phyloP scores from a whole-genome alignment of 2,329 filamentous ascomycete genomes.

The Colletotrichum sp. region DNA sequence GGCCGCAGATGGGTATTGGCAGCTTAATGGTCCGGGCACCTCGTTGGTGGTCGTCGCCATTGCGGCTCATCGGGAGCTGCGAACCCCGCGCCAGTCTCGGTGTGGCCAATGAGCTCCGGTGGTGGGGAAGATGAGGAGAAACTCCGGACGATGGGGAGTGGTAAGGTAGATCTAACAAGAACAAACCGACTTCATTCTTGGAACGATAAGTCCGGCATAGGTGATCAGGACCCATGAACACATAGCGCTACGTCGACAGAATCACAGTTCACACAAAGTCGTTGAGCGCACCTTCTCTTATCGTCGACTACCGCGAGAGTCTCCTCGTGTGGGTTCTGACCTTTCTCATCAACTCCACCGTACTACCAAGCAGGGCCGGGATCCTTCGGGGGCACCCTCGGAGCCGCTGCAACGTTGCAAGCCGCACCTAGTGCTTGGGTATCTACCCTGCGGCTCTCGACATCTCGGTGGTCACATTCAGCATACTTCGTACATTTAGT shows the following conservation, averaged over 20 bases:
- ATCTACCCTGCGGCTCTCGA: neutral
- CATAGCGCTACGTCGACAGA: neutral
- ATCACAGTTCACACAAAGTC: neutral
- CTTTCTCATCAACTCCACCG: neutral
- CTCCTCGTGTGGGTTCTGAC: neutral
- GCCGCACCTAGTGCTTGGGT: neutral
- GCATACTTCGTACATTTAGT: neutral
- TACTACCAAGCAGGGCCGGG: neutral
- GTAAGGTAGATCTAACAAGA: neutral
- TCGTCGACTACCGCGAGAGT: neutral
- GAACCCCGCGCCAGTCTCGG: neutral
- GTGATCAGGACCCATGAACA: neutral
- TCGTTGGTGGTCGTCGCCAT: neutral
- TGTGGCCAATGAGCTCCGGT: neutral
- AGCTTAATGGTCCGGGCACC: neutral
- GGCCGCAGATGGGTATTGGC: neutral
- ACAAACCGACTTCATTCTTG: neutral
- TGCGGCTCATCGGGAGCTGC: neutral
- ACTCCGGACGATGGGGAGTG: neutral
- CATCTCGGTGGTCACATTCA: neutral
- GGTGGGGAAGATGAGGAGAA: neutral
- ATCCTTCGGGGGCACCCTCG: neutral
- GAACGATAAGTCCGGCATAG: neutral
- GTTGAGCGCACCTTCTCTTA: neutral
- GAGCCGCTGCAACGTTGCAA: conserved; percentile 12